Evolutionary conservation across 805 yeast species (phyloP), one percentile per base, ranked within the genome.

Genomic region (Lachancea mirantina): DNA sequence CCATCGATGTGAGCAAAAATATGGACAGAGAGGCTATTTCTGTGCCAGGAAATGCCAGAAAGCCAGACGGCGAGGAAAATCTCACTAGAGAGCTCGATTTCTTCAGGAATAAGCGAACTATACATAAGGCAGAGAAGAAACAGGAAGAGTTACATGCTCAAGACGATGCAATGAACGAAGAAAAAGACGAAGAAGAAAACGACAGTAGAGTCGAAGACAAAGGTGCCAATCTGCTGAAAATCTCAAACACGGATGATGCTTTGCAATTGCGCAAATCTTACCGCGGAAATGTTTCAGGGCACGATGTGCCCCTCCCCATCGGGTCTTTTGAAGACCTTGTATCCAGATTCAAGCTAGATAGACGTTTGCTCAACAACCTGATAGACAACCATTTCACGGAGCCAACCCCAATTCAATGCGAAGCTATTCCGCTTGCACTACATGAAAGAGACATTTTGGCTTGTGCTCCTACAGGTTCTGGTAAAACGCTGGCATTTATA

Each of bases 391-490:
- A 76, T 32, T 88, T 88, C 50, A 71, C 76, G 1, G 83, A 77
- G 41, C 97, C 98, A 5, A 89, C 98, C 0, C 78, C 96, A 3
- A 84, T 92, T 47, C 99, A 92, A 61, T 73, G 85, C 40, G 96
- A 92, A 57, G 76, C 87, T 2, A 77, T 92, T 25, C 96, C 98
- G 2, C 64, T 76, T 7, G 60, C 84, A 9, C 60, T 85, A 33
- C 67, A 73, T 33, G 70, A 66, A 18, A 72, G 94, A 38, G 96
- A 89, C 52, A 55, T 92, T 20, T 65, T 92, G 26, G 94, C 95
- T 1, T 84, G 96, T 67, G 96, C 97, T 0, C 97, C 97, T 28
- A 92, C 98, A 1, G 98, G 98, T 47, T 85, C 96, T 4, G 98
- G 98, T 67, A 92, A 92, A 55, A 92, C 98, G 0, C 65, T 92